Conservation (phyloP, 2,329 filamentous ascomycete species). For the Tolypocladium paradoxum region DNA sequence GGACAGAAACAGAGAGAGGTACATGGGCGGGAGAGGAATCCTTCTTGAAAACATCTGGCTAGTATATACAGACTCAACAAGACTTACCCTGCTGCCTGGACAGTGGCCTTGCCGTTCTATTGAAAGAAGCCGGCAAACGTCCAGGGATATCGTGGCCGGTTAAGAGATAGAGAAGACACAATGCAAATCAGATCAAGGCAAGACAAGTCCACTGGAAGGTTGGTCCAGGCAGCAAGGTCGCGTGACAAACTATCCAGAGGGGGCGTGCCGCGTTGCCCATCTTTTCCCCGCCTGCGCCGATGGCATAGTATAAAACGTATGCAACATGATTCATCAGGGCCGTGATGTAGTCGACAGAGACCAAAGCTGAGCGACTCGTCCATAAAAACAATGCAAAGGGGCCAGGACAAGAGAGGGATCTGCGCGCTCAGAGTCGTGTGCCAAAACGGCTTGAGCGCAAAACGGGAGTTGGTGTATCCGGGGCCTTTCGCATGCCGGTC, state of each 20-base stretch:
- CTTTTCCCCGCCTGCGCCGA: constrained; percentile 21
- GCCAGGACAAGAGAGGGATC: constrained; percentile 4
- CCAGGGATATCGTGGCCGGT: constrained; percentile 5
- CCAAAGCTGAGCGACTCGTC: constrained; percentile 10
- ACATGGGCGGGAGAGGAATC: constrained; percentile 13
- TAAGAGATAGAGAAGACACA: constrained; percentile 5
- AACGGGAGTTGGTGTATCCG: constrained; percentile 3
- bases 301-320: constrained; percentile 16
- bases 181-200: constrained; percentile 9
- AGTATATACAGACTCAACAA: constrained; percentile 40
- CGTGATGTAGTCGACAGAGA: constrained; percentile 14
- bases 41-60: constrained; percentile 32
- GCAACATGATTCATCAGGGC: constrained; percentile 21
- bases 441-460: constrained; percentile 1
- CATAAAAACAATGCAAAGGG: constrained; percentile 10
- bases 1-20: not conserved
- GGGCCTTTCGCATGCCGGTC: constrained; percentile 5
- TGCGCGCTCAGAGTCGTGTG: not conserved
- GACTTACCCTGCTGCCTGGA: constrained; percentile 45
- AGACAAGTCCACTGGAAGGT: constrained; percentile 16
- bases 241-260: constrained; percentile 10
- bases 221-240: constrained; percentile 24
- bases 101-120: constrained; percentile 22
- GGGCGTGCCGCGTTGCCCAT: constrained; percentile 6
- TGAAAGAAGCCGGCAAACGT: constrained; percentile 10